Evolutionary conservation across 2,329 filamentous ascomycete genomes (phyloP), one percentile per base, ranked within the genome.

Genomic region (Aureobasidium sp.): DNA sequence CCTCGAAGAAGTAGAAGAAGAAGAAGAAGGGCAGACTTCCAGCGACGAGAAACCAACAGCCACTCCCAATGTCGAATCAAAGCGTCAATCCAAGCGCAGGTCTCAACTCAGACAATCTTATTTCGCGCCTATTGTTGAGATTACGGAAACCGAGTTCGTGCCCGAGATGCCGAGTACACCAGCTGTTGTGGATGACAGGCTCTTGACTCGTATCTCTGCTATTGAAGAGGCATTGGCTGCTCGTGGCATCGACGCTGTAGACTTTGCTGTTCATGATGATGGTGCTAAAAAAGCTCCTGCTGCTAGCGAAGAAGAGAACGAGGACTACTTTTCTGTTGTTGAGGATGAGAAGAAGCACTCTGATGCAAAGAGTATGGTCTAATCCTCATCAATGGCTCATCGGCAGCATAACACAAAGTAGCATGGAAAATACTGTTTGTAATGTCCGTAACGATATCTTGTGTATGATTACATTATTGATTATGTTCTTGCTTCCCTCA

Each of bases 361-460:
- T 20, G 61, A 63, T 51, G 46, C 51, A 0, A 17, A 43, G 36
- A 63, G 61, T 10, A 63, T 63, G 61, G 61, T 63, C 5, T 63
- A 24, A 57, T n/a, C 6, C 13, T 2, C 17, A 10, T 48, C 3
- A 8, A 5, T 5, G 8, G 29, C 20, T 20, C 20, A 20, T 20
- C 20, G 20, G 20, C 20, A 20, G 20, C 20, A 20, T 43, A 43
- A 17, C 41, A 10, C n/a, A 20, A 17, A 15, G 20, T 43, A 43
- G 41, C 41, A 44, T 44, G 10, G n/a, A 7, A 24, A 8, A 13
- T 10, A 7, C 26, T 10, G 7, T 44, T 20, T 44, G n/a, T 5
- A 34, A 34, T 34, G 32, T 34, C 32, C 32, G 12, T 10, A 34
- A 34, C 32, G 32, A 34, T 34, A 3, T 34, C 9, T 34, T 34